A percentile compares a stretch with the other conserved stretches of the same genome.
Evolutionary conservation across 1,284 basidiomycete genomes (phyloP).

Genomic region (Malassezia slooffiae): DNA sequence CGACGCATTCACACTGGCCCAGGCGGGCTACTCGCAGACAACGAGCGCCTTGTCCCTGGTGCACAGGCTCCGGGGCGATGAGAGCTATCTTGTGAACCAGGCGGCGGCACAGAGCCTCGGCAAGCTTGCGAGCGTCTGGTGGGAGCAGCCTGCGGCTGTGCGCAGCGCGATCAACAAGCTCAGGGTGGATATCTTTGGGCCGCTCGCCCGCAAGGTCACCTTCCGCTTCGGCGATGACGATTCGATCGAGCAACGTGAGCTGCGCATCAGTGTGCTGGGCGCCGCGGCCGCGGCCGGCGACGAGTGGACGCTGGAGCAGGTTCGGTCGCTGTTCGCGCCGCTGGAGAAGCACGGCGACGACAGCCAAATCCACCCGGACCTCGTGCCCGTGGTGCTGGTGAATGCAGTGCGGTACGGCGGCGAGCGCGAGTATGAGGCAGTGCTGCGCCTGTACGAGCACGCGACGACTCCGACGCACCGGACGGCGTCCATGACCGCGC

Average conservation of each 20-base stretch:
- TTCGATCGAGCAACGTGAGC: constrained; percentile 58
- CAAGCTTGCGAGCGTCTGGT: constrained; percentile 57
- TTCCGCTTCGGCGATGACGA: constrained; percentile 65
- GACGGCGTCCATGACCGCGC: constrained; percentile 39
- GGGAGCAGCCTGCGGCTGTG: constrained; percentile 61
- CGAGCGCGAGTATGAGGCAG: constrained; percentile 55
- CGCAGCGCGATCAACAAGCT: constrained; percentile 37
- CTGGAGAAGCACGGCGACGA: constrained; percentile 65
- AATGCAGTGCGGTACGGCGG: constrained; percentile 61
- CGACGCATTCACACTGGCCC: constrained; percentile 66
- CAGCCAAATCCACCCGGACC: constrained; percentile 57
- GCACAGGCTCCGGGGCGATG: constrained; percentile 54
- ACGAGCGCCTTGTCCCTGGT: constrained; percentile 65
- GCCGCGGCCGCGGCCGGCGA: constrained; percentile 52
- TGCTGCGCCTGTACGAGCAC: constrained; percentile 58
- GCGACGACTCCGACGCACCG: constrained; percentile 49
- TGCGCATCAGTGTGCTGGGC: constrained; percentile 65
- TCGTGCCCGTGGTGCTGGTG: constrained; percentile 15
- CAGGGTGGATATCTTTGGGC: constrained; percentile 57
- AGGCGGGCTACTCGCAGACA: constrained; percentile 64
- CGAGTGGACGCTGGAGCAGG: constrained; percentile 49
- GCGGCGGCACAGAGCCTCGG: constrained; percentile 15
- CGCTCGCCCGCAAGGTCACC: constrained; percentile 65
- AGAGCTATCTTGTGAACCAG: constrained; percentile 24
- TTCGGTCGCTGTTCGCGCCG: constrained; percentile 61